phyloP scores from a whole-genome alignment of 768 basidiomycete species.

The Tulasnella calospora region DNA sequence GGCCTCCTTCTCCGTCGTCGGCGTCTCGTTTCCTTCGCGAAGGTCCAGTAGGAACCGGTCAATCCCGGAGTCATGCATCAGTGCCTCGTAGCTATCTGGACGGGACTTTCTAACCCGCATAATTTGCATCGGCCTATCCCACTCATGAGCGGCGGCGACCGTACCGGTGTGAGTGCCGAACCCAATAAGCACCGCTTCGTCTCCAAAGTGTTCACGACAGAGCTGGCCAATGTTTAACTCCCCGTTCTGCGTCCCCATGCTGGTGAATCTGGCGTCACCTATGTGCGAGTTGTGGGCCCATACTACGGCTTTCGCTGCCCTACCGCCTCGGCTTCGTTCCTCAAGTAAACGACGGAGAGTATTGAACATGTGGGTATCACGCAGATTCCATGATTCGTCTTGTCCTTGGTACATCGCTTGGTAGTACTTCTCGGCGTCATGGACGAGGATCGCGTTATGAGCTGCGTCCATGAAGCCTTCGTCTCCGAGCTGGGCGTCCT shows the following conservation, averaged over 20 bases:
- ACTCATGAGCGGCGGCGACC: conserved; percentile 34
- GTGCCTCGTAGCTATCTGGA: conserved; percentile 31
- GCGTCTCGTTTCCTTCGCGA: conserved; percentile 2
- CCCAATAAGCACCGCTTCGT: conserved; percentile 34
- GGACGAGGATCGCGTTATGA: conserved; percentile 35
- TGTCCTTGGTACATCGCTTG: conserved; percentile 34
- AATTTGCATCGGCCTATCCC: conserved; percentile 34
- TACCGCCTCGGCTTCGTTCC: conserved; percentile 27
- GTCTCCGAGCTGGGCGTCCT: conserved; percentile 30
- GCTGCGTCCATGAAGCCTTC: conserved; percentile 34
- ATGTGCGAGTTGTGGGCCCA: conserved; percentile 38
- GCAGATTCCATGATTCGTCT: conserved; percentile 34
- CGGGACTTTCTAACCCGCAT: conserved; percentile 33
- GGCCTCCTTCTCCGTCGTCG: not conserved
- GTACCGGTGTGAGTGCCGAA: conserved; percentile 34
- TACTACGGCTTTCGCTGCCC: conserved; percentile 31
- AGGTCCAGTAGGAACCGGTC: conserved; percentile 25
- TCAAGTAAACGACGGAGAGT: conserved; percentile 31
- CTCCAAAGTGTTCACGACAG: conserved; percentile 34
- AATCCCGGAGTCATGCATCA: conserved; percentile 31
- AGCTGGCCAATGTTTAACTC: conserved; percentile 36
- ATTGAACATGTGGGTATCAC: conserved; percentile 30
- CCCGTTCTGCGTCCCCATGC: conserved; percentile 34
- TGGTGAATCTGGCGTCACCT: conserved; percentile 35
- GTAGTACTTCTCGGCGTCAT: conserved; percentile 36